Percentiles rank a stretch among this genome's conserved stretches.
These are phyloP conservation scores for Amauroascus niger DNA, from an alignment of 2,329 filamentous ascomycete genomes.

Conservation along the genomic window DNA sequence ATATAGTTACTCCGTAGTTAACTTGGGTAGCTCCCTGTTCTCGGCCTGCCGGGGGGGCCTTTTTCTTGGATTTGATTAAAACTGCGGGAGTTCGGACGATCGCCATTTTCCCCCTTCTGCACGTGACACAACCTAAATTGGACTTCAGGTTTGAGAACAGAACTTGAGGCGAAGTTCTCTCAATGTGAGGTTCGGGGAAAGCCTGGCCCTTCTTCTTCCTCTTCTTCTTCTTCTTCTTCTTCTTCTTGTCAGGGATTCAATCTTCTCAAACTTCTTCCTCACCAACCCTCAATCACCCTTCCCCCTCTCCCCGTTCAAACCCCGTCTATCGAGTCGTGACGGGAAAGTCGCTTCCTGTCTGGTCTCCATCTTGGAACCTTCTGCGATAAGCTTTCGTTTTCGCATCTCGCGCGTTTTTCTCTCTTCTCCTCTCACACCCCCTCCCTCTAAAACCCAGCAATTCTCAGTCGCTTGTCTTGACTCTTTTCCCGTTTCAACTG, in stretches of 20 bases:
- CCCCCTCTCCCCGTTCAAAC: neutral
- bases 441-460: neutral
- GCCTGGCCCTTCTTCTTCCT: neutral
- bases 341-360: neutral
- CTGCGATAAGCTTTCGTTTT: neutral
- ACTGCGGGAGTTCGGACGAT: neutral
- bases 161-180: neutral
- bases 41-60: no score
- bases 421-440: no score
- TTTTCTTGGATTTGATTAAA: no score
- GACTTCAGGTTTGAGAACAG: conserved; percentile 2
- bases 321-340: no score
- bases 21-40: no score
- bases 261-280: neutral
- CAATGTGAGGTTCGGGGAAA: no score
- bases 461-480: no score
- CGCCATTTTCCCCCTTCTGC: neutral
- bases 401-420: neutral
- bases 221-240: neutral
- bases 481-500: no score
- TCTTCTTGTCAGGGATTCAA: neutral
- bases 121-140: conserved; percentile 7
- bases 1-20: no score
- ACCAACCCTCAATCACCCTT: neutral
- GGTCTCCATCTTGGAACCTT: neutral